Conservation (phyloP, 768 basidiomycete genomes). For the Piloderma croceum region DNA sequence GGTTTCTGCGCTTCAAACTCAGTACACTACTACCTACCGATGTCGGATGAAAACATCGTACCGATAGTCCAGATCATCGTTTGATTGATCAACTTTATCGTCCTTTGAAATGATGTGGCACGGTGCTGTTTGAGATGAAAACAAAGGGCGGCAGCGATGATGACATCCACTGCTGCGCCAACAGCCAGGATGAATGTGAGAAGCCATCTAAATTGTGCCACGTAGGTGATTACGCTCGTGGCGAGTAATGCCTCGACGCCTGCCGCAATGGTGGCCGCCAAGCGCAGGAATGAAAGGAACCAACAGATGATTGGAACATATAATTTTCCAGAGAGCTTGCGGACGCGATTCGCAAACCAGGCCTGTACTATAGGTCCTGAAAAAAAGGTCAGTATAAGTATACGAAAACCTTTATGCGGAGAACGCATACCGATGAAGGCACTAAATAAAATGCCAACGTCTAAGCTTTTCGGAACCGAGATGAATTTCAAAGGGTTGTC, state of each 20-base stretch:
- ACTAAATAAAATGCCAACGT: constrained; percentile 5
- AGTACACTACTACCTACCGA: background rate
- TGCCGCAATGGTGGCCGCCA: background rate
- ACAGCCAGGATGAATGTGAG: constrained; percentile 1
- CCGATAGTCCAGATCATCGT: constrained; percentile 9
- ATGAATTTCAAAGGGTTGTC: background rate
- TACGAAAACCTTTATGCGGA: background rate
- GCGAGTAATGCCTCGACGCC: background rate
- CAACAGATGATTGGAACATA: background rate
- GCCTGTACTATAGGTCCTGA: constrained; percentile 10
- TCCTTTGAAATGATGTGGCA: constrained; percentile 5
- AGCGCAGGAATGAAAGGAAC: background rate
- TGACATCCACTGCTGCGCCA: constrained; percentile 5
- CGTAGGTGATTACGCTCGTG: background rate
- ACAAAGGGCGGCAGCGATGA: constrained; percentile 4
- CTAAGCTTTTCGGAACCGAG: background rate
- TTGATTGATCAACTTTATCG: constrained; percentile 5
- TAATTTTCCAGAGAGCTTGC: background rate
- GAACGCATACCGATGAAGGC: constrained; percentile 2
- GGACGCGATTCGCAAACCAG: background rate
- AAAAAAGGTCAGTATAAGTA: constrained; percentile 7
- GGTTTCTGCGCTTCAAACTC: background rate
- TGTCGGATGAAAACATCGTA: background rate
- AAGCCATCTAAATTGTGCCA: constrained; percentile 3
- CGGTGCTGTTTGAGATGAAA: constrained; percentile 5